Evolutionary conservation across 2,329 filamentous ascomycete species (phyloP).

Genomic region (Teratosphaeria nubilosa): DNA sequence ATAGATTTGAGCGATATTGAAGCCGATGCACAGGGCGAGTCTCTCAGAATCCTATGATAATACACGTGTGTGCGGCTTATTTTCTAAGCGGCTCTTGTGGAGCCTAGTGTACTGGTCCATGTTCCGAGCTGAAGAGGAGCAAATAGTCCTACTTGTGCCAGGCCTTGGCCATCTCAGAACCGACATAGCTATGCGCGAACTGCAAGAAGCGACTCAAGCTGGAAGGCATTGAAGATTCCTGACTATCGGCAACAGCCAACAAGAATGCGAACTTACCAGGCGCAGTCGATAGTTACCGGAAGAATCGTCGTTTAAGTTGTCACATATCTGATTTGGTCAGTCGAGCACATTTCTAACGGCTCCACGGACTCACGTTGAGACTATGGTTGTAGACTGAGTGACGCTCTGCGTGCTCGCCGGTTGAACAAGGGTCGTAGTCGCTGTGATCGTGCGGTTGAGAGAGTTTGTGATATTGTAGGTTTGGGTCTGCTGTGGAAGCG

Average conservation of each 20-base stretch:
- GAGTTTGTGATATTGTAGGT: not conserved
- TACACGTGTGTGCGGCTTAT: no score
- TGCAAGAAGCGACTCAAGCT: not conserved
- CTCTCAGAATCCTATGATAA: no score
- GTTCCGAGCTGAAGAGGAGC: no score
- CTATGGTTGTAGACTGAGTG: not conserved
- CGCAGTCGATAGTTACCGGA: not conserved
- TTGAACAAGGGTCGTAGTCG: not conserved
- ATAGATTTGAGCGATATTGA: no score
- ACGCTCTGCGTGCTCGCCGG: not conserved
- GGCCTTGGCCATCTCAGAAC: no score
- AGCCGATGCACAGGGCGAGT: no score
- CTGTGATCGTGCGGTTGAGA: not conserved
- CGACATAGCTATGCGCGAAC: no score
- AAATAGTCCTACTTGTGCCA: no score
- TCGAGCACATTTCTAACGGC: not conserved
- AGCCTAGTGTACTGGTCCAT: no score
- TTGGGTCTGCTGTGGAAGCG: not conserved
- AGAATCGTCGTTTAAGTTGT: not conserved
- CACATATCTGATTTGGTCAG: not conserved
- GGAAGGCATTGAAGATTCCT: not conserved
- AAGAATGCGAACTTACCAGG: not conserved
- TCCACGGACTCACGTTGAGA: not conserved
- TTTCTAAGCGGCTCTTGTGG: no score
- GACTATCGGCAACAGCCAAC: not conserved